Evolutionary conservation across 2,329 filamentous ascomycete genomes (phyloP).

Genomic region (Raffaelea arxii): DNA sequence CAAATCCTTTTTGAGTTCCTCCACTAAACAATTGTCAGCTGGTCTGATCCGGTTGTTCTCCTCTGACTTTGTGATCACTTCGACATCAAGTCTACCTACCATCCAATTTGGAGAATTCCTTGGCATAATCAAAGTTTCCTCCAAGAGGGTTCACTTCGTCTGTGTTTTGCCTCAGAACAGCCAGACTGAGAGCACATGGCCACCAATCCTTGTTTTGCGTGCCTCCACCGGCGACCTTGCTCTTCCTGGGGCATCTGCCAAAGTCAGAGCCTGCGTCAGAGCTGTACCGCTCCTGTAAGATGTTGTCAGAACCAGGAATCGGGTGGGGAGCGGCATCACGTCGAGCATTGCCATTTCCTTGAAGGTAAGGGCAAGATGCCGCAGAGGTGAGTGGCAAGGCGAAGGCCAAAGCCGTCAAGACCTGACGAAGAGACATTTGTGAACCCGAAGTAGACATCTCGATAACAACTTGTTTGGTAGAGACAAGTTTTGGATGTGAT

Average conservation of each 20-base stretch:
- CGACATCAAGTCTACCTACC: slow-evolving; percentile 39
- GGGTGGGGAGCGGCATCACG: neutral
- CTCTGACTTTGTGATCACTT: neutral
- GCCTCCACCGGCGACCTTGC: slow-evolving; percentile 44
- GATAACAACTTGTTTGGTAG: too few species aligned
- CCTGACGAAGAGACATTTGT: neutral
- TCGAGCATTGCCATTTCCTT: neutral
- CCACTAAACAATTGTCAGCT: neutral
- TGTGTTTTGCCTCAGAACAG: slow-evolving; percentile 64
- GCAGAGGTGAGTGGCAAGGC: neutral
- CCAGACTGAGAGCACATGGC: slow-evolving; percentile 57
- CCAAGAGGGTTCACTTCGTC: slow-evolving; percentile 51
- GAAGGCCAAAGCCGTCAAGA: neutral
- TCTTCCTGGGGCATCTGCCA: neutral
- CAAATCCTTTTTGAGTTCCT: slow-evolving; percentile 59
- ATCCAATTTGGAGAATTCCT: slow-evolving; percentile 63
- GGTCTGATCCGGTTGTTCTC: neutral
- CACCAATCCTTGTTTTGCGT: slow-evolving; percentile 64
- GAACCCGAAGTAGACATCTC: neutral
- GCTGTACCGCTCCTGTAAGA: neutral
- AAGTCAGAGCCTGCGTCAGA: neutral
- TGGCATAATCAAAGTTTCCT: slow-evolving; percentile 60
- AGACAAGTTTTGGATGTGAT: too few species aligned
- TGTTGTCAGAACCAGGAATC: neutral
- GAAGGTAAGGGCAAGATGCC: neutral